Evolutionary conservation across 2,329 filamentous ascomycete genomes (phyloP).

Genomic region (Neofusicoccum umdonicola): DNA sequence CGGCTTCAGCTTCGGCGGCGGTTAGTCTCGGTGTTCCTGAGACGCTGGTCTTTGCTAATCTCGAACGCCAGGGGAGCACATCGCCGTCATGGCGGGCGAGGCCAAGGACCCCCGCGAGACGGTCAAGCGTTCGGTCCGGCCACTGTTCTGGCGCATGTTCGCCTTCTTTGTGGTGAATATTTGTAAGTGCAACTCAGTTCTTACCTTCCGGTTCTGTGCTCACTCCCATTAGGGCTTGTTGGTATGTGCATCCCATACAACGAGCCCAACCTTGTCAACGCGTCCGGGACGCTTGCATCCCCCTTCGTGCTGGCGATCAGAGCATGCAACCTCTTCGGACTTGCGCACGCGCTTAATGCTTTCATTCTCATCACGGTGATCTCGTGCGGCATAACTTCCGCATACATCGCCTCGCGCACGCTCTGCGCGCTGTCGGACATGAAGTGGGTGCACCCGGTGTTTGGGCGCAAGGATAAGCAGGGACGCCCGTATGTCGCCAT

Average conservation of each 20-base stretch:
- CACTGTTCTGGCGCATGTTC: slow-evolving; percentile 47
- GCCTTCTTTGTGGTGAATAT: slow-evolving; percentile 47
- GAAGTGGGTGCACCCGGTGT: slow-evolving; percentile 16
- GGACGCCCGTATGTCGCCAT: slow-evolving; percentile 27
- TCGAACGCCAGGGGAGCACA: slow-evolving; percentile 52
- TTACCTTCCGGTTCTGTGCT: not conserved
- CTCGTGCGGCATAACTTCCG: slow-evolving; percentile 29
- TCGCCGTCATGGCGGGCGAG: slow-evolving; percentile 63
- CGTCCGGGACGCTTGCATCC: slow-evolving; percentile 53
- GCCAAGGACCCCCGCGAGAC: slow-evolving; percentile 63
- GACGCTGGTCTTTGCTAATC: slow-evolving; percentile 39
- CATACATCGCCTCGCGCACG: slow-evolving; percentile 20
- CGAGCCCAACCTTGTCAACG: slow-evolving; percentile 44
- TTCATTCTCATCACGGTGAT: slow-evolving; percentile 22
- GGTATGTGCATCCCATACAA: slow-evolving; percentile 57
- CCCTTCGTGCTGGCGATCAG: slow-evolving; percentile 55
- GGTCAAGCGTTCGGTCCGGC: slow-evolving; percentile 57
- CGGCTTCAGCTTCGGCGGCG: slow-evolving; percentile 41
- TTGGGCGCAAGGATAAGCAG: slow-evolving; percentile 8
- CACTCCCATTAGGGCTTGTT: slow-evolving; percentile 36
- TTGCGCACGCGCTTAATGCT: slow-evolving; percentile 33
- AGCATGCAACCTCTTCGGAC: slow-evolving; percentile 42
- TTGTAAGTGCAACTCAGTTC: slow-evolving; percentile 26
- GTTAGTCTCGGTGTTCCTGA: not conserved
- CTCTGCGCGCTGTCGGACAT: slow-evolving; percentile 12